Base-by-base conservation (phyloP, 2,329 filamentous ascomycete genomes). In the Neophaeococcomyces aloes region DNA sequence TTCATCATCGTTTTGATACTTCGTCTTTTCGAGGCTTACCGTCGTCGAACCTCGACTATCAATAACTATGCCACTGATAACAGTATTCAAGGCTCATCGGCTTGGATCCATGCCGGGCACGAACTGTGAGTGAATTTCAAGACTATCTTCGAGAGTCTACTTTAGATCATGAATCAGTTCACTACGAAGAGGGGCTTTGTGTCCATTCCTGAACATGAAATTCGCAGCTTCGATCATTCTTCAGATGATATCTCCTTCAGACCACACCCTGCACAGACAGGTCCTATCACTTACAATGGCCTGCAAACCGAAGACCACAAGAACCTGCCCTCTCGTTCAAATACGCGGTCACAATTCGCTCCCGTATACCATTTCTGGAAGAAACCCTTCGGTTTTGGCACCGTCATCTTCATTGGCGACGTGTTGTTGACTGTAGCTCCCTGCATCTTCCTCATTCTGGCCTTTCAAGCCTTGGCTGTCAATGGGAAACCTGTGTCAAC, bases 281-380 rank as follows among this genome's bases (percentile, higher is more conserved):
- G 10, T 2, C 14, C 39, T 3, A 34, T 31, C 3, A 30, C 31
- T 3, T 42, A 42, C 13, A 17, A 18, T 21, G 30, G 39, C 6
- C 30, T 15, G 7, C 15, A 32, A 30, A 8, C 33, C 5, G 14
- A 18, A 11, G 33, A 35, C 15, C 10, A 7, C 13, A 17, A 11
- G 7, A 13, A 14, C 6, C 18, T 8, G 10, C 7, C 15, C 30
- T n/a, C 3, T 3, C 13, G 14, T 27, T 3, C 19, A 17, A 10
- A 18, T n/a, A 14, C 14, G n/a, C 21, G 14, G 13, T 21, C 23
- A 30, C 19, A 8, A 7, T 18, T 2, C 8, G 23, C 33, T 7
- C 42, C 35, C 38, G 32, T 23, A n/a, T 33, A 38, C 30, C 35
- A 44, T n/a, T 44, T 44, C 21, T 44, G 42, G 42, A 25, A 27